These are phyloP conservation scores for Dictyophora rubrovolvata DNA, from an alignment of 768 basidiomycete species.

Conservation along the genomic window DNA sequence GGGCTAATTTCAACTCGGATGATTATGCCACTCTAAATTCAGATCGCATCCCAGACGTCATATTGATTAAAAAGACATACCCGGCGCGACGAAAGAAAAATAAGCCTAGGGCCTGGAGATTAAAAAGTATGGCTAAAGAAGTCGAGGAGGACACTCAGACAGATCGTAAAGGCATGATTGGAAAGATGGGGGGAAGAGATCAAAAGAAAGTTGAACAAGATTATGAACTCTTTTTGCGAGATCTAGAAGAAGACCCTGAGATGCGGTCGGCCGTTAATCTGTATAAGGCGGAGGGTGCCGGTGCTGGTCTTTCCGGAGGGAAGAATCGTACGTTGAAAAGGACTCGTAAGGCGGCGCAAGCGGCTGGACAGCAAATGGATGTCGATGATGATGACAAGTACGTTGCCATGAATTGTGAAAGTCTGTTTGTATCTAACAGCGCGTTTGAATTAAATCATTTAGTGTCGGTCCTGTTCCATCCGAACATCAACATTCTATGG, in stretches of 20 bases:
- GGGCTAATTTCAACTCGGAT: conserved; percentile 88
- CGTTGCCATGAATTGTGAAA: background rate
- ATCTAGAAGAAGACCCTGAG: conserved; percentile 92
- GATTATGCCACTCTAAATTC: conserved; percentile 60
- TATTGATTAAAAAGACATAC: conserved; percentile 92
- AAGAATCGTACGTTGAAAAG: conserved; percentile 24
- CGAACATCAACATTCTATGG: conserved; percentile 19
- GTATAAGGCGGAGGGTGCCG: conserved; percentile 56
- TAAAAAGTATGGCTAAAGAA: conserved; percentile 89
- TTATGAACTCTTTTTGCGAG: conserved; percentile 91
- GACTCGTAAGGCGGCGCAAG: conserved; percentile 34
- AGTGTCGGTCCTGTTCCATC: conserved; percentile 14
- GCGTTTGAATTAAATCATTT: background rate
- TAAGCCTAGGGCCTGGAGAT: conserved; percentile 73
- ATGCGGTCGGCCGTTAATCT: conserved; percentile 78
- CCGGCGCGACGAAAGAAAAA: conserved; percentile 89
- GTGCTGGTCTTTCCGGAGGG: conserved; percentile 32
- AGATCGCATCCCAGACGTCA: conserved; percentile 76
- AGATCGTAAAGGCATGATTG: conserved; percentile 71
- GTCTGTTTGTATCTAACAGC: background rate
- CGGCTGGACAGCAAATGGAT: conserved; percentile 43
- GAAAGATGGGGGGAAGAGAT: conserved; percentile 82
- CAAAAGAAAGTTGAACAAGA: conserved; percentile 91
- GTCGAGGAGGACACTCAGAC: conserved; percentile 48
- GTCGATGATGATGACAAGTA: conserved; percentile 36